Evolutionary conservation across 345 rosid genomes (phyloP), one percentile per base, ranked within the genome.

Genomic region (Eucalyptus pauciflora): DNA sequence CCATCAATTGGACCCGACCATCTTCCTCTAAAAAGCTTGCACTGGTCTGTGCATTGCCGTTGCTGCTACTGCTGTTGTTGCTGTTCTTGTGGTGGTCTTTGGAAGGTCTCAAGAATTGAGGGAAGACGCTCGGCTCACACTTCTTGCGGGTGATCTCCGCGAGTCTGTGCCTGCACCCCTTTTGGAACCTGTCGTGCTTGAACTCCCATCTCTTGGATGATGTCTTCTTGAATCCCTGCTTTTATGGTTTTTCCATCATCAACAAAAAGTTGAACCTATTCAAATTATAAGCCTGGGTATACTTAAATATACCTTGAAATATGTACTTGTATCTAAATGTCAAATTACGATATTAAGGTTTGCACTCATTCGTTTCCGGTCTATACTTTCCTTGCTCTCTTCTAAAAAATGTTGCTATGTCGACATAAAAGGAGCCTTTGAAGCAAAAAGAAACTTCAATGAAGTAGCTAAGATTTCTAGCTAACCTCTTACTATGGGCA

Each of bases 171-270:
- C 93, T 90, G 49, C 90, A 87, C 2, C 96, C 96, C 76, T 86
- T 95, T 76, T 25, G 89, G 67, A 95, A 95, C 87, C 93, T 95
- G 60, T 93, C 95, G 45, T 95, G 95, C 94, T 90, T 93, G 88
- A 95, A 95, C 69, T 95, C 96, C 95, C 96, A 95, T 46, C 81
- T 87, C 71, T 93, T 94, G 1, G 94, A 87, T 5, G 95, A 90
- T 79, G 92, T 93, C 90, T 95, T 95, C 95, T 94, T 95, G 93
- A 95, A 95, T 88, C 96, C 95, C 96, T 95, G 91, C 88, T 86
- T 86, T 52, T 71, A n/a, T 64, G 62, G 12, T 37, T 71, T 71
- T 76, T 76, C 27, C 43, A 76, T 76, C 43, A 76, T 41, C 76
- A 64, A 64, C 37, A 64, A n/a, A 64, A 20, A 2, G 24, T 76